Percentiles rank a stretch among this genome's conserved stretches.
Conservation (phyloP, 208 protist genomes). For the Endotrypanum monterogeii region DNA sequence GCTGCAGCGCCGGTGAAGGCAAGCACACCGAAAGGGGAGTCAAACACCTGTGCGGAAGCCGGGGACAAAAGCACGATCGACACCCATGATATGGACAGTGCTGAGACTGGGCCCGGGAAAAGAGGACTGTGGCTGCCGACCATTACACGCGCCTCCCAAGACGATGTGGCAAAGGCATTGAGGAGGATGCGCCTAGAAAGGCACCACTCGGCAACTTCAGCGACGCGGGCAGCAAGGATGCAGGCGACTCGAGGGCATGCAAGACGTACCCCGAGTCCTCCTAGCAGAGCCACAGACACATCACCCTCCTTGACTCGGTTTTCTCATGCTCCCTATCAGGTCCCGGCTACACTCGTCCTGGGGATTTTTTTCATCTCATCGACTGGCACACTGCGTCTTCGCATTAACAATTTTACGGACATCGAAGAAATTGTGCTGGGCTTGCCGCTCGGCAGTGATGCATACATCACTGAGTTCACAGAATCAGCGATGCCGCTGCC, state of each 20-base stretch:
- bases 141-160: neutral
- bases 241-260: no score
- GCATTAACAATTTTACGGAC: slow-evolving; percentile 30
- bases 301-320: neutral
- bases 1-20: neutral
- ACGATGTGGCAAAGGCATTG: slow-evolving; percentile 10
- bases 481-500: neutral
- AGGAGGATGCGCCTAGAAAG: neutral
- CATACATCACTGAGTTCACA: neutral
- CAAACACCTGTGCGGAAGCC: neutral
- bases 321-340: neutral
- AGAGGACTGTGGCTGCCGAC: slow-evolving; percentile 5
- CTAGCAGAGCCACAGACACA: neutral
- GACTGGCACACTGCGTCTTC: slow-evolving; percentile 14
- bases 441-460: neutral
- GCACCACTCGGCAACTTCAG: slow-evolving; percentile 6
- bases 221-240: no score
- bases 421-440: slow-evolving; percentile 16
- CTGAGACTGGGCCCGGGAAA: neutral
- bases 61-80: no score
- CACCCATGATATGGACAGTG: neutral
- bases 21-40: neutral
- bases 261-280: neutral
- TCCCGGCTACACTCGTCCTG: slow-evolving; percentile 16
- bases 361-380: slow-evolving; percentile 20